Base-by-base conservation (phyloP, 148 eudicot genomes). In the Selenicereus undatus region DNA sequence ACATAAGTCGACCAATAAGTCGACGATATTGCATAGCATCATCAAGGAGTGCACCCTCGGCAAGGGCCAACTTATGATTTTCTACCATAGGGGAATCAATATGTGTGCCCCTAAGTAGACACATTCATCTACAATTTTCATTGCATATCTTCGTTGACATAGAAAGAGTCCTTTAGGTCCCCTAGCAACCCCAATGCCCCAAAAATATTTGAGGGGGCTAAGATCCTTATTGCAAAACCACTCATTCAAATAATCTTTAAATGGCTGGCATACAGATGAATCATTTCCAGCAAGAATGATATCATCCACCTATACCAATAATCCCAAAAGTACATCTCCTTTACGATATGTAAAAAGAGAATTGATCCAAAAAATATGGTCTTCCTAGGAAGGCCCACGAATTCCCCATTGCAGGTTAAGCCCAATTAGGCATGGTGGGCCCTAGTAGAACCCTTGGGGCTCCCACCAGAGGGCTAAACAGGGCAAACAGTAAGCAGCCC, bases 231-330 rank as follows among this genome's bases (percentile, higher is more conserved):
- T 24, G 0, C n/a, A 5, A 13, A 75, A 75, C 12, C 58, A 75
- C 3, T 24, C 6, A n/a, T 27, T 43, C 2, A 75, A 26, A 42
- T 74, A 43, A 2, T 18, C 24, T 26, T 75, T 75, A 13, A 50
- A 45, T 1, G 3, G 8, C 1, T 5, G 8, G 20, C 3, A 21
- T 5, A 1, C 0, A 5, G 4, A 13, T 9, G 4, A 11, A 48
- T 74, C 60, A 48, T 48, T 26, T 5, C 60, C 32, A 5, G 26
- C 4, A 5, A 75, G 17, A 24, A 75, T 75, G 2, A 75, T 4
- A 17, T 75, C 77, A n/a, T 75, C 62, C 3, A 75, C 77, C 50
- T 75, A 75, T 2, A 75, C 77, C 43, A 51, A 24, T 3, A 75
- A 4, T 6, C 11, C 32, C 8, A 75, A 6, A n/a, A 21, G 24